Conservation (phyloP, 2,329 filamentous ascomycete genomes). For the Cordyceps tenuipes region DNA sequence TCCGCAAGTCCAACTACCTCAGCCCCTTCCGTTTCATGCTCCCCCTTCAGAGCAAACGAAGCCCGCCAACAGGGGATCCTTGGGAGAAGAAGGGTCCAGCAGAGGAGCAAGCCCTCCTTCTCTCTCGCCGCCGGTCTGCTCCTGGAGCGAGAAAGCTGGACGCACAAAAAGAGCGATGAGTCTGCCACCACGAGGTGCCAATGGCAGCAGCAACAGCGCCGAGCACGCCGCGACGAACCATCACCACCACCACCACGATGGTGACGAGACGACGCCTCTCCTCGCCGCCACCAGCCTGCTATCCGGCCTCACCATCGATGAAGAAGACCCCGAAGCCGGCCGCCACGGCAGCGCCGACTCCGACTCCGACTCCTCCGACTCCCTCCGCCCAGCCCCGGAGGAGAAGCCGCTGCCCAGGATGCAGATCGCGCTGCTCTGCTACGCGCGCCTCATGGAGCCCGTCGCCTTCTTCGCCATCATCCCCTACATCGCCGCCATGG, state of each 20-base stretch:
- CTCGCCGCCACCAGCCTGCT: background rate
- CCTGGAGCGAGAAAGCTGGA: background rate
- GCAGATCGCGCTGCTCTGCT: constrained; percentile 69
- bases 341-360: background rate
- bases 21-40: no score
- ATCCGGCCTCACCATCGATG: background rate
- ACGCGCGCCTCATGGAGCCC: constrained; percentile 63
- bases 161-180: background rate
- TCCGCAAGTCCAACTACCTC: no score
- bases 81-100: no score
- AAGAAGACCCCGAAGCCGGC: background rate
- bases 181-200: background rate
- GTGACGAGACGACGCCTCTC: constrained; percentile 4
- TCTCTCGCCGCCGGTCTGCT: no score
- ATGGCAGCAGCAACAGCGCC: background rate
- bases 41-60: no score
- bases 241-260: no score
- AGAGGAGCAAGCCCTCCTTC: no score
- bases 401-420: constrained; percentile 43
- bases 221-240: background rate
- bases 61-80: no score
- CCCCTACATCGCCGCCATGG: constrained; percentile 73
- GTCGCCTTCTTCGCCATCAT: constrained; percentile 80
- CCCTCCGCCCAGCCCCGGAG: no score
- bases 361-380: background rate